Percentiles rank a stretch among this genome's conserved stretches.
These are phyloP conservation scores for Neurospora crassa DNA, from an alignment of 2,329 filamentous ascomycete genomes.

Conservation along the genomic window DNA sequence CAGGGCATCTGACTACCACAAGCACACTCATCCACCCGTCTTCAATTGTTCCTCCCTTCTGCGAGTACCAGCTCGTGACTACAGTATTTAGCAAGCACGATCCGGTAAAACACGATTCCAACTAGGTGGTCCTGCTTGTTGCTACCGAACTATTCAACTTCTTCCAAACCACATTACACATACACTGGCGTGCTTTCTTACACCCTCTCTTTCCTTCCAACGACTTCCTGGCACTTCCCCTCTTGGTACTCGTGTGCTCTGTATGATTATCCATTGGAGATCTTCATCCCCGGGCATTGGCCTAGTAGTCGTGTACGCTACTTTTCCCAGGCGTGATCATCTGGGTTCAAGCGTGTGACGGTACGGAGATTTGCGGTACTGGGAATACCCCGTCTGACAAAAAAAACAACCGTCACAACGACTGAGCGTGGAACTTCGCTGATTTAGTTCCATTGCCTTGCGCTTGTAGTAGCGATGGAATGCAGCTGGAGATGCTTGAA, in stretches of 20 bases:
- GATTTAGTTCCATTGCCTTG: not conserved
- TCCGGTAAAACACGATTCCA: not conserved
- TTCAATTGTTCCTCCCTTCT: not conserved
- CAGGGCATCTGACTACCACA: not conserved
- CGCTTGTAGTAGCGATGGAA: not conserved
- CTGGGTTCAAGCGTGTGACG: not conserved
- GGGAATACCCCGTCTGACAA: not conserved
- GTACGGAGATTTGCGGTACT: not conserved
- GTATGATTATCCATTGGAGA: not conserved
- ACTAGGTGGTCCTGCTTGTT: not conserved
- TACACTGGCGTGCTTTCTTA: not conserved
- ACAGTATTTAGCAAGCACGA: not conserved
- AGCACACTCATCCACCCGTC: not conserved
- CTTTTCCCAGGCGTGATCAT: not conserved
- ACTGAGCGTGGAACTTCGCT: not conserved
- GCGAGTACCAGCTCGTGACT: not conserved
- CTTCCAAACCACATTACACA: not conserved
- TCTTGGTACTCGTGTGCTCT: not conserved
- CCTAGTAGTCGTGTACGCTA: not conserved
- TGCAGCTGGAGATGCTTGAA: not conserved
- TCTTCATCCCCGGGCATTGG: not conserved
- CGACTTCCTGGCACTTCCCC: not conserved
- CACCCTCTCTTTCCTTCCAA: not conserved
- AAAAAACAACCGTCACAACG: not conserved
- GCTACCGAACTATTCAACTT: not conserved